Percentiles rank a stretch among this genome's conserved stretches.
phyloP scores from a whole-genome alignment of 345 rosid genomes.

The Streptanthus diversifolius region DNA sequence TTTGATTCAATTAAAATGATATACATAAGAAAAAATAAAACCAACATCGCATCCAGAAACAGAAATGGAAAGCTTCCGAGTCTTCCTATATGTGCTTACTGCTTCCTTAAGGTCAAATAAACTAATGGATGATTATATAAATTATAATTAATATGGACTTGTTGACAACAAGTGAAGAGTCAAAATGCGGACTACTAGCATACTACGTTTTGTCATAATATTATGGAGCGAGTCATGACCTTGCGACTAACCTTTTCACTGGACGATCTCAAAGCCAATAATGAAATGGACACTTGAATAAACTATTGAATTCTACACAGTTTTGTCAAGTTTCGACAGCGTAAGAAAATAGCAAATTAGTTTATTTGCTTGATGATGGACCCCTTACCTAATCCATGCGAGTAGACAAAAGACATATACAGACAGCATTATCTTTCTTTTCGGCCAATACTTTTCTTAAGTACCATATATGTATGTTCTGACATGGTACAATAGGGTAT shows the following conservation, averaged over 20 bases:
- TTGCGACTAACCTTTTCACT: not conserved
- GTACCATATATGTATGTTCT: not conserved
- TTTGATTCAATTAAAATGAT: not conserved
- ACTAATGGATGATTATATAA: not conserved
- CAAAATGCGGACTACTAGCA: not conserved
- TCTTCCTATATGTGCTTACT: not conserved
- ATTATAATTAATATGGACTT: not conserved
- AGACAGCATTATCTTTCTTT: constrained; percentile 4
- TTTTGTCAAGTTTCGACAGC: constrained; percentile 6
- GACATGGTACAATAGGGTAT: not conserved
- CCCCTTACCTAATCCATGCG: not conserved
- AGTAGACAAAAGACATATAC: not conserved
- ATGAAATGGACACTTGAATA: not conserved
- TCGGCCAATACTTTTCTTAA: not conserved
- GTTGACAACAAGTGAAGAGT: constrained; percentile 6
- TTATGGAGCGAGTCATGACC: not conserved
- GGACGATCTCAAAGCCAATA: not conserved
- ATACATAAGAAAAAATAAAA: not conserved
- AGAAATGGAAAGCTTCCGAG: not conserved
- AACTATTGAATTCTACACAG: not conserved
- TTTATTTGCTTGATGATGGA: not conserved
- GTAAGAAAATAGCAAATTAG: not conserved
- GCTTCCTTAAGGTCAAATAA: not conserved
- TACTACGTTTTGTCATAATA: not conserved
- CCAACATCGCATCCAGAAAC: not conserved